Base-by-base conservation (phyloP, 139 green algal species). In the Chlorokybus atmophyticus region DNA sequence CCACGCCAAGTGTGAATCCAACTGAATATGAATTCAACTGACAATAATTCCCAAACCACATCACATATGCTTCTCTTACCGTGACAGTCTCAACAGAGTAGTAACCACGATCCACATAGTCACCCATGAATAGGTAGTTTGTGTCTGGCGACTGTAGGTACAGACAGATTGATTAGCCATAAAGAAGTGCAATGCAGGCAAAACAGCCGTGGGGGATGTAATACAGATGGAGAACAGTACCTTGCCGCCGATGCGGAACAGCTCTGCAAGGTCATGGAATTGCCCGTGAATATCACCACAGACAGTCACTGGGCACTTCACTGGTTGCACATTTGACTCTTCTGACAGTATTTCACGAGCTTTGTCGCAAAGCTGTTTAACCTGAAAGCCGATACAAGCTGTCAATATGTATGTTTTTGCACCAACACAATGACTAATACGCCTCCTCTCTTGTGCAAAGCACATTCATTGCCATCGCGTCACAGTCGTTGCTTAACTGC, bases 41-140 rank as follows among this genome's bases (percentile, higher is more conserved):
- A 95, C 83, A 40, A 95, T 74, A 51, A 95, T 64, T 0, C 67
- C 83, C 5, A 87, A 14, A 44, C 14, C 14, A 44, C 38, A 44
- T 17, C 38, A 23, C 38, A 14, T 14, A 23, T 17, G 14, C 38
- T 44, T 14, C 38, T 44, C 48, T 51, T 55, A 66, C 54, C 19
- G 59, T 67, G 28, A 28, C 90, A 25, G 90, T 98, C 66, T 98
- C 90, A 25, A 98, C 91, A 21, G 76, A 90, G 60, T 97, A 88
- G 67, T 98, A 98, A 2, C 77, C 91, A 41, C 91, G 61, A 66
- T 98, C 91, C 28, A 98, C 91, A 65, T 97, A 98, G 80, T 98
- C 91, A 0, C 91, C 91, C 87, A 98, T 94, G 71, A 98, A 96
- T 24, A 97, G 68, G 56, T 96, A 98, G 74, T 98, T 98, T 4